Evolutionary conservation across 2,329 filamentous ascomycete genomes (phyloP).

Genomic region (Alternaria sp.): DNA sequence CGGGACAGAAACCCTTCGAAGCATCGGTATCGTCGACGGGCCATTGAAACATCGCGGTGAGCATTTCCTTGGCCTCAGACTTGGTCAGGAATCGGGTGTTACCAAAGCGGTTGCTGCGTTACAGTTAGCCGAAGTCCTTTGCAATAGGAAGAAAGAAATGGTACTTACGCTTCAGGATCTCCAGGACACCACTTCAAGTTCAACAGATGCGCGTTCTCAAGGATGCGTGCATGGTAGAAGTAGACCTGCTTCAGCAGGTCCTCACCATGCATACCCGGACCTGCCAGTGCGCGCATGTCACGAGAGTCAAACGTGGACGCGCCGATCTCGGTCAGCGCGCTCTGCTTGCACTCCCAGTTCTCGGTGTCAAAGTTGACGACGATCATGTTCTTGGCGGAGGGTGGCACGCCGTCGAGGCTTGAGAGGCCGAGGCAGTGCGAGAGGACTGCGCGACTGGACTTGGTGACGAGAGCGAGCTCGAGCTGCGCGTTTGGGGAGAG

Average conservation of each 20-base stretch:
- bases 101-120: conserved; percentile 17
- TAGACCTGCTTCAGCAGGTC: conserved; percentile 19
- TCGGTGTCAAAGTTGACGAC: conserved; percentile 19
- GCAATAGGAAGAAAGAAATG: background rate
- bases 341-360: conserved; percentile 10
- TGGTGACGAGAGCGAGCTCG: background rate
- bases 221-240: conserved; percentile 24
- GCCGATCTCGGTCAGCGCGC: conserved; percentile 20
- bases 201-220: conserved; percentile 6
- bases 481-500: background rate
- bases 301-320: conserved; percentile 15
- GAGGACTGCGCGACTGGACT: background rate
- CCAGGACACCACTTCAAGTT: conserved; percentile 18
- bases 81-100: conserved; percentile 15
- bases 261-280: conserved; percentile 11
- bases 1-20: conserved; percentile 7
- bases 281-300: conserved; percentile 4
- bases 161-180: conserved; percentile 2
- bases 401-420: background rate
- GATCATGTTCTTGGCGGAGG: conserved; percentile 5
- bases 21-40: background rate
- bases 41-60: conserved; percentile 8
- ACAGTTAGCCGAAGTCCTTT: background rate
- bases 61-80: background rate
- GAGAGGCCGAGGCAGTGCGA: conserved; percentile 3